Base-by-base conservation (phyloP, 306 rosid species). In the Rosa lucieae region DNA sequence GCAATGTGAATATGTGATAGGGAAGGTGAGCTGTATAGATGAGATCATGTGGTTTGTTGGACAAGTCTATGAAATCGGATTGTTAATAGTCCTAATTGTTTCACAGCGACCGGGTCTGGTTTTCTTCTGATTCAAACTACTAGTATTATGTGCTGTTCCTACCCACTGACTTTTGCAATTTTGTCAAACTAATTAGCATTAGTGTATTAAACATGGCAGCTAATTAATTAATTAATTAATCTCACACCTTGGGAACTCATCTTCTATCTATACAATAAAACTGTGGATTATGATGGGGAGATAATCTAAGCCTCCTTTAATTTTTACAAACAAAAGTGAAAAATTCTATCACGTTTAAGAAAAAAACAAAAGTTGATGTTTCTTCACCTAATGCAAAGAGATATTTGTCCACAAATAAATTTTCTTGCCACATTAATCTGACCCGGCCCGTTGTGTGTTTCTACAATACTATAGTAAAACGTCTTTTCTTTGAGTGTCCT, bases 1-100 rank as follows among this genome's bases (percentile, higher is more conserved):
- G 67, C 49, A 53, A 53, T 51, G 77, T 23, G 26, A 23, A 23
- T 23, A 23, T 23, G 26, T 73, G 51, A 73, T 8, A 73, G 15
- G 52, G 18, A 56, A 5, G 17, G 39, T 75, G 78, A 75, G 78
- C 58, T 75, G 70, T 23, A 43, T 32, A 9, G 56, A 11, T 43
- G 78, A 59, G 44, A 42, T 61, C 78, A 15, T 61, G 70, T 18
- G 39, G 17, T 11, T 61, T 61, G 67, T 26, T 61, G 6, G 59
- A 18, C 58, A 52, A 52, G n/a, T 26, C 29, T 26, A 26, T 26
- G 12, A 7, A 55, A 2, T 44, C 23, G 26, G 15, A 15, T 15
- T 52, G 8, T 21, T 46, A 14, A 44, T 12, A 47, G 67, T 52
- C 76, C 29, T 75, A 6, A 32, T 32, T 59, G 44, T 75, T 75